Percentiles rank a stretch among this genome's conserved stretches.
Conservation (phyloP, 768 basidiomycete species). For the Podaxis carcinomalis region DNA sequence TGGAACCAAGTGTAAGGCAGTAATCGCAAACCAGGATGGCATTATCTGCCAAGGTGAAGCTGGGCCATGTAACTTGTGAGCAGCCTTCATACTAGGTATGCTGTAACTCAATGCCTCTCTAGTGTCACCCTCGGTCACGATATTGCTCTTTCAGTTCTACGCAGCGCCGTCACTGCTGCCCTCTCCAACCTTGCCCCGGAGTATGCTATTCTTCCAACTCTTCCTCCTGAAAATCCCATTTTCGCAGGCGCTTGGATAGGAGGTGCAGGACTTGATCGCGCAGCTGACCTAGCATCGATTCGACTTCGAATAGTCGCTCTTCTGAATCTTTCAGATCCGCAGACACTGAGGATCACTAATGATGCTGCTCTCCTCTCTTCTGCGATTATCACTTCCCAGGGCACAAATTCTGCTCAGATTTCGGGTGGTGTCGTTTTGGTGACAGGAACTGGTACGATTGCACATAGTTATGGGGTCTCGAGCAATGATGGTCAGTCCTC, state of each 20-base stretch:
- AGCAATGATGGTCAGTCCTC: slow-evolving; percentile 5
- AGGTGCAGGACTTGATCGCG: slow-evolving; percentile 22
- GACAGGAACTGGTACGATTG: slow-evolving; percentile 22
- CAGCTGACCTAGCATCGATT: slow-evolving; percentile 17
- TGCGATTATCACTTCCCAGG: slow-evolving; percentile 14
- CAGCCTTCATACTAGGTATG: background rate
- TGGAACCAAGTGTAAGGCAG: slow-evolving; percentile 22
- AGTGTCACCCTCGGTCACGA: slow-evolving; percentile 24
- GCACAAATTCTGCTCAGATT: slow-evolving; percentile 1
- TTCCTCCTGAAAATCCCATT: slow-evolving; percentile 2
- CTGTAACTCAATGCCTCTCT: background rate
- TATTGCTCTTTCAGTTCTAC: slow-evolving; percentile 18
- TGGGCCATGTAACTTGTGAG: slow-evolving; percentile 26
- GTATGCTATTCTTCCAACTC: background rate
- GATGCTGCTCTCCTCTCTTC: slow-evolving; percentile 25
- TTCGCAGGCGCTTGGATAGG: slow-evolving; percentile 24
- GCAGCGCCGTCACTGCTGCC: slow-evolving; percentile 13
- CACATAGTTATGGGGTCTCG: slow-evolving; percentile 17
- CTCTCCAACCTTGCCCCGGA: slow-evolving; percentile 11
- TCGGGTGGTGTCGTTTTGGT: slow-evolving; percentile 20
- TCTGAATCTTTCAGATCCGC: slow-evolving; percentile 15
- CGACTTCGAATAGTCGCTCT: slow-evolving; percentile 14
- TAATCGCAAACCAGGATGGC: slow-evolving; percentile 18
- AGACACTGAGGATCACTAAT: slow-evolving; percentile 18
- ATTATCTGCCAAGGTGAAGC: slow-evolving; percentile 18